A percentile compares a stretch with the other conserved stretches of the same genome.
These are phyloP conservation scores for Cytospora paraplurivora DNA, from an alignment of 2,329 filamentous ascomycete species.

Conservation along the genomic window DNA sequence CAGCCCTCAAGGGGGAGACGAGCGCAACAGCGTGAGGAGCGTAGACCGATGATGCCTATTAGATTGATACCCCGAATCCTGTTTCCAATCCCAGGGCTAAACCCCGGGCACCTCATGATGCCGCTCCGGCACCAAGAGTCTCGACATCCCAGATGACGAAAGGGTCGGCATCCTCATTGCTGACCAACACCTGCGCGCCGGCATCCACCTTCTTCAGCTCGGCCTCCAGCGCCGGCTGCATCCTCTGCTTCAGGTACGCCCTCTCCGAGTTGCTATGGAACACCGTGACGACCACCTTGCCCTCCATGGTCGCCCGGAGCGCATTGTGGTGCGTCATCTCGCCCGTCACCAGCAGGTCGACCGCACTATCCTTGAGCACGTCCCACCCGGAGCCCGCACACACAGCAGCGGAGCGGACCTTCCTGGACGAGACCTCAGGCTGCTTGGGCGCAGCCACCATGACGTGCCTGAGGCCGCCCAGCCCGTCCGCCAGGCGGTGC, in stretches of 20 bases:
- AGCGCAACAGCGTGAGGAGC: slow-evolving; percentile 2
- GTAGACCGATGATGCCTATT: slow-evolving; percentile 11
- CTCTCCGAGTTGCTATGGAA: slow-evolving; percentile 96
- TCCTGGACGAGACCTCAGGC: slow-evolving; percentile 37
- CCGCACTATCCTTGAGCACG: slow-evolving; percentile 68
- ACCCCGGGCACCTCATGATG: slow-evolving; percentile 2
- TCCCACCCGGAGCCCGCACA: slow-evolving; percentile 87
- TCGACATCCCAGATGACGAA: slow-evolving; percentile 71
- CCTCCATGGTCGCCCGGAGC: slow-evolving; percentile 80
- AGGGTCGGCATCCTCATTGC: slow-evolving; percentile 81
- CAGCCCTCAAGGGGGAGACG: slow-evolving; percentile 42
- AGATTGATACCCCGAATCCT: slow-evolving; percentile 18
- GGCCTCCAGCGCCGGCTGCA: slow-evolving; percentile 66
- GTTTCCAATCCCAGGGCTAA: not conserved
- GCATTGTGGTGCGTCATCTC: slow-evolving; percentile 95
- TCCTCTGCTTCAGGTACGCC: slow-evolving; percentile 72
- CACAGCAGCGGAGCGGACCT: slow-evolving; percentile 73
- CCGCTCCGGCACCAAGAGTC: slow-evolving; percentile 30
- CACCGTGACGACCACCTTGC: slow-evolving; percentile 77
- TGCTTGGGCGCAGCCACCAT: slow-evolving; percentile 37
- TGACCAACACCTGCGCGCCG: slow-evolving; percentile 69
- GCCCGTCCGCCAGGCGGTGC: slow-evolving; percentile 60
- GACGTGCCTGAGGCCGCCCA: slow-evolving; percentile 60
- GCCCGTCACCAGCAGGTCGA: slow-evolving; percentile 85
- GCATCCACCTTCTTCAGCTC: slow-evolving; percentile 54